phyloP scores from a whole-genome alignment of 345 rosid genomes.

The Limnanthes douglasii region DNA sequence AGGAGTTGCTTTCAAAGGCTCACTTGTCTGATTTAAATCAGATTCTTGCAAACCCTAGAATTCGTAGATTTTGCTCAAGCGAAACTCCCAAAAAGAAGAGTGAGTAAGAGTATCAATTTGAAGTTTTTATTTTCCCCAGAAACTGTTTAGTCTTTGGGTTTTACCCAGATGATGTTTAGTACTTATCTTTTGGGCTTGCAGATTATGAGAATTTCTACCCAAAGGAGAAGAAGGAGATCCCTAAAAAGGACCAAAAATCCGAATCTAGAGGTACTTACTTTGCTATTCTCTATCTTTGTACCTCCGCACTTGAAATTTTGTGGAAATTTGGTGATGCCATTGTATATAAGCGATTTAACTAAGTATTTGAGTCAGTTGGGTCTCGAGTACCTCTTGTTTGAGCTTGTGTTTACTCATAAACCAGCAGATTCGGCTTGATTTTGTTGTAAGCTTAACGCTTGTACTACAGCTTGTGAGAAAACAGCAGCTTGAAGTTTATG shows the following conservation, averaged over 20 bases:
- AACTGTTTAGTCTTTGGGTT: too few species aligned
- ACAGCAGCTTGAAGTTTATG: neutral
- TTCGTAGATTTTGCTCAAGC: constrained; percentile 31
- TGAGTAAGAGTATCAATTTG: too few species aligned
- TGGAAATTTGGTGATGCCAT: neutral
- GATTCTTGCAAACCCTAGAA: constrained; percentile 35
- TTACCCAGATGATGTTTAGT: too few species aligned
- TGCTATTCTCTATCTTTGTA: neutral
- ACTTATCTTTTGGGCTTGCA: too few species aligned
- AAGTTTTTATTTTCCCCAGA: too few species aligned
- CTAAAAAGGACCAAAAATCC: constrained; percentile 67
- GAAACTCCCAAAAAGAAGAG: constrained; percentile 55
- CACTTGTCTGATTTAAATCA: constrained; percentile 29
- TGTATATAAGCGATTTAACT: neutral
- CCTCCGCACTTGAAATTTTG: neutral
- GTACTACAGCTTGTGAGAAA: neutral
- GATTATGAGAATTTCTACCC: constrained; percentile 86
- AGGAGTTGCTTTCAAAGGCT: constrained; percentile 11
- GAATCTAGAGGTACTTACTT: constrained; percentile 51
- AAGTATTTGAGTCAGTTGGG: neutral
- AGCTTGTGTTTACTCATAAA: neutral
- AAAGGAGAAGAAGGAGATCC: constrained; percentile 67
- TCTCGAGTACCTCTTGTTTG: neutral
- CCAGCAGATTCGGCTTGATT: neutral
- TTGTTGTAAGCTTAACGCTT: neutral